phyloP scores from a whole-genome alignment of 2,329 filamentous ascomycete species.

The Dryadomyces quercus-mongolicae region DNA sequence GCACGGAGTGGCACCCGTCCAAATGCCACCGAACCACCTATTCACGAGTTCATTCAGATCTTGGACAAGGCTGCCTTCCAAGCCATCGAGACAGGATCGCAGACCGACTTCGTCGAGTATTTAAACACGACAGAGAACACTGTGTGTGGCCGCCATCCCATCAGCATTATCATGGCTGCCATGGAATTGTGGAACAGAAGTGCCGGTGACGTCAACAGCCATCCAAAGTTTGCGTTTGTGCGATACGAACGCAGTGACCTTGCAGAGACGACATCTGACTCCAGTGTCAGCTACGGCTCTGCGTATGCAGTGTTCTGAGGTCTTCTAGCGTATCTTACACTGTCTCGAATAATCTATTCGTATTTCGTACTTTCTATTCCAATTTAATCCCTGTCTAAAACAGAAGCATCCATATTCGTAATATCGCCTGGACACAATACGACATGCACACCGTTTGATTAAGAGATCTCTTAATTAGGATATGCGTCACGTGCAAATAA shows the following conservation, averaged over 20 bases:
- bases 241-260: conserved; percentile 79
- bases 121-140: conserved; percentile 72
- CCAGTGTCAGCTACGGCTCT: conserved; percentile 90
- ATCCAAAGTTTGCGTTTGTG: conserved; percentile 56
- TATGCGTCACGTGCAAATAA: too few relatives aligned
- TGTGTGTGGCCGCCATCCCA: conserved; percentile 88
- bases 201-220: neutral
- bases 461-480: too few relatives aligned
- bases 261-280: conserved; percentile 54
- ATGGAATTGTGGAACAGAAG: conserved; percentile 48
- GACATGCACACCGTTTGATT: too few relatives aligned
- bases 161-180: conserved; percentile 83
- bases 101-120: conserved; percentile 56
- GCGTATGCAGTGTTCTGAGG: conserved; percentile 65
- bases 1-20: conserved; percentile 15
- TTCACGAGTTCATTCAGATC: conserved; percentile 73
- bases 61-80: conserved; percentile 77
- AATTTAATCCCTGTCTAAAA: too few relatives aligned
- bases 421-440: too few relatives aligned
- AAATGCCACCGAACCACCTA: conserved; percentile 33
- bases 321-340: neutral
- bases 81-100: conserved; percentile 65
- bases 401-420: too few relatives aligned
- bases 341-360: too few relatives aligned
- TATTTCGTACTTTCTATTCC: too few relatives aligned